Percentiles rank a stretch among this genome's conserved stretches.
These are phyloP conservation scores for Pichia deserticola DNA, from an alignment of 805 yeast species.

Conservation along the genomic window DNA sequence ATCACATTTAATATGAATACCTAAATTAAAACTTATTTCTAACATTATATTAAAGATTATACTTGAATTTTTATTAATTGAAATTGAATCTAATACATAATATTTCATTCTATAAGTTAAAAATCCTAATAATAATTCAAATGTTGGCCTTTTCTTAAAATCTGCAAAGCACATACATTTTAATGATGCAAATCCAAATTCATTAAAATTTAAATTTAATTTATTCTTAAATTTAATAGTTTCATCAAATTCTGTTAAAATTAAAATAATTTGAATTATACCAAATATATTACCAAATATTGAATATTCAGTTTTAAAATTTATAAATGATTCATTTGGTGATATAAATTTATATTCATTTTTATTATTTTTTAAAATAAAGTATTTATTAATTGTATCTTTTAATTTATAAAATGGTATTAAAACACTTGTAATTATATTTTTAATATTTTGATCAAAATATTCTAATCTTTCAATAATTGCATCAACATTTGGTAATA, in stretches of 20 bases:
- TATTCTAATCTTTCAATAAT: slow-evolving; percentile 16
- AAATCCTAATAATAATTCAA: slow-evolving; percentile 13
- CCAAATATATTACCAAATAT: slow-evolving; percentile 15
- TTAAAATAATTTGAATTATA: slow-evolving; percentile 7
- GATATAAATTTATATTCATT: slow-evolving; percentile 4
- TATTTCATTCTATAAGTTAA: slow-evolving; percentile 6
- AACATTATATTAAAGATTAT: slow-evolving; percentile 9
- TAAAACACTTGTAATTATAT: slow-evolving; percentile 7
- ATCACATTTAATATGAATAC: slow-evolving; percentile 15
- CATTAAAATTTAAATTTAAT: background rate
- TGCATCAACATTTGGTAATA: slow-evolving; percentile 14
- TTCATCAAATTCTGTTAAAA: slow-evolving; percentile 4
- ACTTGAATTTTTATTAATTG: slow-evolving; percentile 14
- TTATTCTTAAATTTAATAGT: background rate
- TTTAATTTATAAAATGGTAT: slow-evolving; percentile 11
- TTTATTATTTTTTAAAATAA: slow-evolving; percentile 6
- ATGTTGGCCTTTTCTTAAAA: slow-evolving; percentile 11
- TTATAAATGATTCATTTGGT: slow-evolving; percentile 2
- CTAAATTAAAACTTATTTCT: slow-evolving; percentile 15
- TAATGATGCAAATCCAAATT: background rate
- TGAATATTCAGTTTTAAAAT: slow-evolving; percentile 8
- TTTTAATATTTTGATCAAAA: slow-evolving; percentile 14
- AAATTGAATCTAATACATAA: slow-evolving; percentile 11
- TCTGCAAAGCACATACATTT: slow-evolving; percentile 1
- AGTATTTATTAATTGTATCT: slow-evolving; percentile 6